These are phyloP conservation scores for Saccharum spontaneum DNA, from an alignment of 176 grass and related monocot species.

Conservation along the genomic window DNA sequence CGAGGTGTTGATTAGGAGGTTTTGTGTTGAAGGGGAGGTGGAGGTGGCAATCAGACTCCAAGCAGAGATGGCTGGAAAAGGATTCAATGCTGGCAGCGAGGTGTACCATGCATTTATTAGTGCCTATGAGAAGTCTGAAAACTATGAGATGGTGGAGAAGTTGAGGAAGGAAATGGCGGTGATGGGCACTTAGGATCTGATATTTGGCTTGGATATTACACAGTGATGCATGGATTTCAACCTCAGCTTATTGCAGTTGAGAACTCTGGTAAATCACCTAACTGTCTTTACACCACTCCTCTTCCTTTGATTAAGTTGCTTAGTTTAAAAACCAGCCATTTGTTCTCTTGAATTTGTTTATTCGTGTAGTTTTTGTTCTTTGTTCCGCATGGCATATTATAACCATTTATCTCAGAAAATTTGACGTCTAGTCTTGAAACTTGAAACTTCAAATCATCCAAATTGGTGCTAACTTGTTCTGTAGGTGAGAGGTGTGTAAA, in stretches of 20 bases:
- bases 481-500: background rate
- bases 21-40: slow-evolving; percentile 53
- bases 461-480: background rate
- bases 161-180: slow-evolving; percentile 55
- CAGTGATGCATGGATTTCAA: background rate
- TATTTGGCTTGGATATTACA: background rate
- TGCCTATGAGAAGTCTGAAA: slow-evolving; percentile 41
- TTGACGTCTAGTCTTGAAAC: background rate
- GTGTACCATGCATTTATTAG: slow-evolving; percentile 48
- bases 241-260: background rate
- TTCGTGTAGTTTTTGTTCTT: background rate
- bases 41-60: slow-evolving; percentile 63
- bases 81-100: slow-evolving; percentile 41
- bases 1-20: slow-evolving; percentile 38
- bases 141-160: slow-evolving; percentile 49
- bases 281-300: background rate
- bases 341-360: background rate
- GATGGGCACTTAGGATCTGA: slow-evolving; percentile 18
- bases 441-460: background rate
- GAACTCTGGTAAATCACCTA: slow-evolving; percentile 21
- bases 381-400: background rate
- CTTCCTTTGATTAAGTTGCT: background rate
- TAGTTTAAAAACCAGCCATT: background rate
- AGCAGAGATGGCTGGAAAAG: slow-evolving; percentile 71
- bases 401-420: background rate